Conservation (phyloP, 768 basidiomycete species). For the Mycena kentingensis region DNA sequence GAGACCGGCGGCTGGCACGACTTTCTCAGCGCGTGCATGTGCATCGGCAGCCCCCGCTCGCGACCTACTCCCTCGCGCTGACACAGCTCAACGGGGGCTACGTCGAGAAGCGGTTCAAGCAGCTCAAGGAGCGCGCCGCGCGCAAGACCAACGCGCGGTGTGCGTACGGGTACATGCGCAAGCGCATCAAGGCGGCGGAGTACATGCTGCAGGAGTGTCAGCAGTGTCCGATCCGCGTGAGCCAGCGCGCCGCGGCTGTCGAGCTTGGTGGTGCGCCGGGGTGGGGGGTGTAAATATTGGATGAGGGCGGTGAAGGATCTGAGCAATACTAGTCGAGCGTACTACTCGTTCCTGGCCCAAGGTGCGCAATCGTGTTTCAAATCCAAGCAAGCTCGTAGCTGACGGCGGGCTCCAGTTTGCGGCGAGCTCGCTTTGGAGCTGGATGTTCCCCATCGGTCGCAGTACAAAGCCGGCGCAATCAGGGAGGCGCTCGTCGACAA, state of each 20-base stretch:
- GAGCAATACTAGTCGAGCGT: slow-evolving; percentile 15
- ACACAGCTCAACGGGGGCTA: slow-evolving; percentile 16
- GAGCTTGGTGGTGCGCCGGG: slow-evolving; percentile 9
- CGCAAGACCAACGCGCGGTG: slow-evolving; percentile 2
- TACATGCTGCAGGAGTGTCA: slow-evolving; percentile 15
- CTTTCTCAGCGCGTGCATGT: slow-evolving; percentile 13
- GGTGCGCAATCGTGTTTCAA: background rate
- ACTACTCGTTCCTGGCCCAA: slow-evolving; percentile 18
- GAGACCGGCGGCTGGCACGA: slow-evolving; percentile 16
- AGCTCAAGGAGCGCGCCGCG: slow-evolving; percentile 4
- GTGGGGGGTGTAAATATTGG: slow-evolving; percentile 15
- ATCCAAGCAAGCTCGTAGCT: background rate
- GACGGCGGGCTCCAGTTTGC: slow-evolving; percentile 16
- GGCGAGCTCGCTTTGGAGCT: slow-evolving; percentile 21
- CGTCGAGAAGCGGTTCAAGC: slow-evolving; percentile 6
- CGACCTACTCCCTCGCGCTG: slow-evolving; percentile 12
- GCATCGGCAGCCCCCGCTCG: no score
- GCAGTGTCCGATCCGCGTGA: slow-evolving; percentile 20
- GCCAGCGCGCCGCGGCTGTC: slow-evolving; percentile 15
- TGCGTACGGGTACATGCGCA: slow-evolving; percentile 7
- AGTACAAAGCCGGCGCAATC: slow-evolving; percentile 16
- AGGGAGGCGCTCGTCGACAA: slow-evolving; percentile 12
- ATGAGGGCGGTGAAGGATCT: slow-evolving; percentile 13
- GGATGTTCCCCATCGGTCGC: slow-evolving; percentile 23
- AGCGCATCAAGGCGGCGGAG: slow-evolving; percentile 1